Evolutionary conservation across 257 asterid species (phyloP).

Genomic region (Leonotis leonurus): DNA sequence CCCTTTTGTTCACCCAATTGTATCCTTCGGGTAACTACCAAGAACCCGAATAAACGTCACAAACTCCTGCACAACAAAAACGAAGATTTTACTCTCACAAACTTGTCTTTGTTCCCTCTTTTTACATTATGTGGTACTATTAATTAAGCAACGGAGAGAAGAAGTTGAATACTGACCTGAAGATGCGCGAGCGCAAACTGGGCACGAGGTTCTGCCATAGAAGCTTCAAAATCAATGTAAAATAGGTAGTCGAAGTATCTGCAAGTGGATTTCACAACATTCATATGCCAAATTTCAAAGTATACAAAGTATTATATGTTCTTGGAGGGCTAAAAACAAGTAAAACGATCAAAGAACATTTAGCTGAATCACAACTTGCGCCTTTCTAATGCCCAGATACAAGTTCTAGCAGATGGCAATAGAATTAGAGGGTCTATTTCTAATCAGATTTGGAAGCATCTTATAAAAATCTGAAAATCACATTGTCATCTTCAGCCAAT

Average conservation of each 20-base stretch:
- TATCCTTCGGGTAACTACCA: conserved; percentile 22
- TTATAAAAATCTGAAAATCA: too few species aligned
- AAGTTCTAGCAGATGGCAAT: background rate
- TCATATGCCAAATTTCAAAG: background rate
- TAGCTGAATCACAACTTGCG: too few species aligned
- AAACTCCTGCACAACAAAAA: conserved; percentile 20
- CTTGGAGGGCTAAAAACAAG: background rate
- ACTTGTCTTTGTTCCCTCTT: background rate
- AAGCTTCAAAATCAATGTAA: conserved; percentile 90
- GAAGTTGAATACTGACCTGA: conserved; percentile 33
- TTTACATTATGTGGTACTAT: background rate
- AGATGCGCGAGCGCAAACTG: conserved; percentile 66
- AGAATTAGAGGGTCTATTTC: background rate
- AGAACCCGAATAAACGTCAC: conserved; percentile 20
- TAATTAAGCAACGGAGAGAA: background rate
- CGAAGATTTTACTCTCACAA: background rate
- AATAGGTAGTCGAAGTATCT: conserved; percentile 94
- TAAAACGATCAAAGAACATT: too few species aligned
- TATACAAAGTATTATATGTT: background rate
- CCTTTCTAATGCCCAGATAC: background rate
- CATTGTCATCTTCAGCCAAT: background rate
- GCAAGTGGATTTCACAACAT: conserved; percentile 26
- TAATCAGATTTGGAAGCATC: too few species aligned
- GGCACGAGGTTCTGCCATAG: conserved; percentile 91
- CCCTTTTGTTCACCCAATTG: background rate